Evolutionary conservation across 148 eudicot species (phyloP), one percentile per base, ranked within the genome.

Genomic region (Limonium bicolor): DNA sequence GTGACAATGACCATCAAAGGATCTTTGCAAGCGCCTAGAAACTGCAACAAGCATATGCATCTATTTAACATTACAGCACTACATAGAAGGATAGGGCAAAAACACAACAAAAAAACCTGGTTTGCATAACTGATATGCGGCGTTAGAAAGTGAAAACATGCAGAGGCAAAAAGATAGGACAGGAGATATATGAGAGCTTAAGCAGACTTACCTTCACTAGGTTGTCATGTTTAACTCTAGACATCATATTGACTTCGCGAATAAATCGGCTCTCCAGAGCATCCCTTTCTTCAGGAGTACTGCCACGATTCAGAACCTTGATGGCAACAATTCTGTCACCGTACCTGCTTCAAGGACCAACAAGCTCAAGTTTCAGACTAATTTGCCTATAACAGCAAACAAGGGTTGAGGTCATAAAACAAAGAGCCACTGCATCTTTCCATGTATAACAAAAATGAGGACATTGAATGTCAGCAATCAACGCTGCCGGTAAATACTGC

Each of bases 11-110:
- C 96, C 96, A 88, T 88, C 45, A 88, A 62, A 39, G 94, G 96
- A 51, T 88, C 96, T 55, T 88, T 88, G 63, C 96, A 88, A 41
- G 96, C 96, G 50, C 96, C 96, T 60, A 88, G 71, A 68, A 88
- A 88, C 96, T 88, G 94, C 73, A 74, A 52, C n/a, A n/a, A n/a
- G n/a, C n/a, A n/a, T n/a, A n/a, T n/a, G n/a, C n/a, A n/a, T n/a
- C n/a, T n/a, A 54, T 19, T 19, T 14, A 61, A 37, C 9, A 24
- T 35, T 17, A n/a, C 1, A 19, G 41, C 17, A 32, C 20, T 33
- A 10, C 9, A 16, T 2, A 8, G 17, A 14, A 24, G n/a, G 3
- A 10, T n/a, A 1, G 33, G 28, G 12, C 14, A 21, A 20, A 8
- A 41, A 38, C 7, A 20, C 12, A 41, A 38, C 7, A 2, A 7